These are phyloP conservation scores for Camellia japonica DNA, from an alignment of 148 eudicot species.

Conservation along the genomic window DNA sequence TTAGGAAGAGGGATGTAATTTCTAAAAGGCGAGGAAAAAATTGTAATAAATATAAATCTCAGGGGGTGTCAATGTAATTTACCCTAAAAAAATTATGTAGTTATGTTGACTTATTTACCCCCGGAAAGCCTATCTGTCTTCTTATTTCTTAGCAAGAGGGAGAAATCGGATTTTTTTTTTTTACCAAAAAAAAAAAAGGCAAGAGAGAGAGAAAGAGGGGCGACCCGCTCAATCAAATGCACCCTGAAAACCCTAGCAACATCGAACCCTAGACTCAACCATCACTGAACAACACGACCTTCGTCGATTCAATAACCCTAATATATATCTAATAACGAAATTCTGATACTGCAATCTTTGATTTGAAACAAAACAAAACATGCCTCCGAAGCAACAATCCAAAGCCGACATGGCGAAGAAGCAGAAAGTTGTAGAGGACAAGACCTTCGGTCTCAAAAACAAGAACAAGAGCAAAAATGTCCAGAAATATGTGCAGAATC, in stretches of 20 bases:
- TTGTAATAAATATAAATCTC: too few relatives aligned
- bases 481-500: constrained; percentile 75
- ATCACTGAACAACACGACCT: background rate
- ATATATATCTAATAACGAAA: background rate
- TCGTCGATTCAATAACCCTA: background rate
- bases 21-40: too few relatives aligned
- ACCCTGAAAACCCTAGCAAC: background rate
- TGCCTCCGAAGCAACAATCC: constrained; percentile 88
- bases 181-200: background rate
- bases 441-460: constrained; percentile 92
- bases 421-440: constrained; percentile 87
- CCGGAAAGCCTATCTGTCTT: too few relatives aligned
- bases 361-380: constrained; percentile 15
- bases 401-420: constrained; percentile 87
- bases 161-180: too few relatives aligned
- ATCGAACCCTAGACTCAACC: background rate
- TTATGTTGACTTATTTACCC: too few relatives aligned
- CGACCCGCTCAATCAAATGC: background rate
- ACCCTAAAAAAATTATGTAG: too few relatives aligned
- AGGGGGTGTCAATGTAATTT: too few relatives aligned
- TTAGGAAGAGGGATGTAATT: too few relatives aligned
- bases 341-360: background rate
- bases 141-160: too few relatives aligned
- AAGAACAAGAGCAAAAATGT: constrained; percentile 86
- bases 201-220: background rate